phyloP scores from a whole-genome alignment of 2,329 filamentous ascomycete genomes.

The Beauveria scarabaeidicola region DNA sequence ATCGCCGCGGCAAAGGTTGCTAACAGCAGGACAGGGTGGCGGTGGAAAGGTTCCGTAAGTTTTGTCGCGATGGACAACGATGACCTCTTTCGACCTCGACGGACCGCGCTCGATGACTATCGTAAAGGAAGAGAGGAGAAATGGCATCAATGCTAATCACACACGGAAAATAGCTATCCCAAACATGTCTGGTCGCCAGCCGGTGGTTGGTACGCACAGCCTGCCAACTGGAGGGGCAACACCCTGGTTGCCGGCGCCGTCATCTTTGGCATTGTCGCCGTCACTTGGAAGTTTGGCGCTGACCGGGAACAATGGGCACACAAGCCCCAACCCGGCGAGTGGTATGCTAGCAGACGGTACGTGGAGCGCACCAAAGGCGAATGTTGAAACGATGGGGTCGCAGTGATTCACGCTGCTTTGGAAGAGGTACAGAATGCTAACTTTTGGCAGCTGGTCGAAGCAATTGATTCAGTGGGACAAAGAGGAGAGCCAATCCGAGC shows the following conservation, averaged over 20 bases:
- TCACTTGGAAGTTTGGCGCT: slow-evolving; percentile 65
- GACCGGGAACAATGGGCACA: slow-evolving; percentile 63
- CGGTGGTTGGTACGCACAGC: slow-evolving; percentile 95
- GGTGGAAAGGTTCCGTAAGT: slow-evolving; percentile 58
- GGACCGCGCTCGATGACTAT: slow-evolving; percentile 15
- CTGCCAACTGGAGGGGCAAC: slow-evolving; percentile 90
- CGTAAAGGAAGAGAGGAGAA: background rate
- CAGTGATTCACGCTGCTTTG: background rate
- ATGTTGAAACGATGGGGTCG: background rate
- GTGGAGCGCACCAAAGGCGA: slow-evolving; percentile 24
- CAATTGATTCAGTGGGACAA: slow-evolving; percentile 37
- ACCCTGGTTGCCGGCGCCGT: slow-evolving; percentile 67
- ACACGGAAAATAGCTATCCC: slow-evolving; percentile 58
- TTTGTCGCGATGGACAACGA: slow-evolving; percentile 11
- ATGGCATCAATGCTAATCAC: slow-evolving; percentile 12
- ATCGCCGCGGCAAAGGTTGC: slow-evolving; percentile 16
- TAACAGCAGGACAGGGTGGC: slow-evolving; percentile 55
- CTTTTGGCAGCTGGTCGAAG: slow-evolving; percentile 33
- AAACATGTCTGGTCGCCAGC: slow-evolving; percentile 99
- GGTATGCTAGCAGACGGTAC: slow-evolving; percentile 79
- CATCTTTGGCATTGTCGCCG: slow-evolving; percentile 57
- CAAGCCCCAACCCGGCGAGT: slow-evolving; percentile 68
- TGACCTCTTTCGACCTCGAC: background rate
- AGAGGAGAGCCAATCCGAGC: slow-evolving; percentile 31
- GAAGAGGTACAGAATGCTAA: background rate